Base-by-base conservation (phyloP, 306 rosid genomes). In the Cicer judaicum region DNA sequence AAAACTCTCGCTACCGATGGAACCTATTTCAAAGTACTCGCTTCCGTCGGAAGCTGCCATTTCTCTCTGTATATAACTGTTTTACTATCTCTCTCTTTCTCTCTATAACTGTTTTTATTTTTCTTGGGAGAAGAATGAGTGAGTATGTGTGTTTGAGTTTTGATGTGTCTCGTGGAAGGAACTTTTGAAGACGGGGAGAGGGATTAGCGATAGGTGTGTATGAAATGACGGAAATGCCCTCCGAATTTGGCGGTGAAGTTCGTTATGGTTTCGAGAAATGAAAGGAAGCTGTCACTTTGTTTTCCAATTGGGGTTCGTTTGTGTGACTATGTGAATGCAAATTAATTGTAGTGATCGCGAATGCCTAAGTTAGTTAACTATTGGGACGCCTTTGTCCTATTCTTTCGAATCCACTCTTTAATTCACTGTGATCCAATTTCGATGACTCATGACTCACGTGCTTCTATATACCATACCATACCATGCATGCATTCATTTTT, bases 11-110 rank as follows among this genome's bases (percentile, higher is more conserved):
- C 10, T 50, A 0, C 69, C 59, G 7, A 36, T 0, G 0, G 79
- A 70, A 0, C 46, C 88, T 2, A 83, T 59, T 36, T 86, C 96
- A 48, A 86, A 87, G 63, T 59, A 92, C 84, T 92, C 96, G 83
- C 92, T 92, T 14, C 98, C 98, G 14, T 89, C 85, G 2, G 94
- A 86, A 15, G 96, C 92, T 47, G 98, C 96, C 98, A 92, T 92
- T 16, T 39, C 41, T 21, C 53, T 59, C 46, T 29, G 60, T 72
- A 10, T 21, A 19, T 2, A 55, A 55, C 14, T 1, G 62, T 19
- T 55, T 19, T 24, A 24, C 2, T 24, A 24, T 24, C 38, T 9
- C 40, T 38, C 16, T 12, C 47, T 29, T 24, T 36, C 59, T 72
- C 53, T 72, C 47, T 67, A 2, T 34, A 61, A 49, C 54, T 24